phyloP scores from a whole-genome alignment of 208 protist genomes.

The Crithidia expoeki region DNA sequence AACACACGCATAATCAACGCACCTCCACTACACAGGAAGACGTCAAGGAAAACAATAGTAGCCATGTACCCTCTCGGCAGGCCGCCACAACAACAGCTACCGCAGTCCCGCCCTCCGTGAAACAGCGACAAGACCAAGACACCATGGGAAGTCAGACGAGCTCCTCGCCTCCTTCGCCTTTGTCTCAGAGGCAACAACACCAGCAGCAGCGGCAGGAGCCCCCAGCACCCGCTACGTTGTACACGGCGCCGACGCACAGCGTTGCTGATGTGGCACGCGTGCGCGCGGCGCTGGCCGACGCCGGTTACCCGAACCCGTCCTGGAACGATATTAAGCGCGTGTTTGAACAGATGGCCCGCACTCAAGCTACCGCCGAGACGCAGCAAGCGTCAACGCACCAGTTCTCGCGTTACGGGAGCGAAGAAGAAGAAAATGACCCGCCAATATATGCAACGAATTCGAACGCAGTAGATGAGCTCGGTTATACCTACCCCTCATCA shows the following conservation, averaged over 20 bases:
- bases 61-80: too few relatives aligned
- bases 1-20: too few relatives aligned
- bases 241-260: slow-evolving; percentile 17
- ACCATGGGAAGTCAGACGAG: too few relatives aligned
- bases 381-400: not conserved
- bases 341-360: slow-evolving; percentile 42
- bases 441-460: too few relatives aligned
- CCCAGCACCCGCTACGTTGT: too few relatives aligned
- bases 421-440: not conserved
- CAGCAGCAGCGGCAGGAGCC: not conserved
- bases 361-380: not conserved
- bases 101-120: too few relatives aligned
- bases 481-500: slow-evolving; percentile 1
- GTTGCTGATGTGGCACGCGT: slow-evolving; percentile 46
- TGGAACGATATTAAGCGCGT: slow-evolving; percentile 61
- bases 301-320: slow-evolving; percentile 64
- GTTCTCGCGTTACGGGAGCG: not conserved
- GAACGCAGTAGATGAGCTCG: not conserved
- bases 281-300: slow-evolving; percentile 39
- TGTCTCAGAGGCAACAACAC: not conserved
- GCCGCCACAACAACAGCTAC: too few relatives aligned
- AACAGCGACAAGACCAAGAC: too few relatives aligned
- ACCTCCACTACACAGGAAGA: too few relatives aligned
- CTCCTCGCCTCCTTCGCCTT: too few relatives aligned
- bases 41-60: too few relatives aligned